Base-by-base conservation (phyloP, 78 protist genomes). In the Isochrysis galbana region DNA sequence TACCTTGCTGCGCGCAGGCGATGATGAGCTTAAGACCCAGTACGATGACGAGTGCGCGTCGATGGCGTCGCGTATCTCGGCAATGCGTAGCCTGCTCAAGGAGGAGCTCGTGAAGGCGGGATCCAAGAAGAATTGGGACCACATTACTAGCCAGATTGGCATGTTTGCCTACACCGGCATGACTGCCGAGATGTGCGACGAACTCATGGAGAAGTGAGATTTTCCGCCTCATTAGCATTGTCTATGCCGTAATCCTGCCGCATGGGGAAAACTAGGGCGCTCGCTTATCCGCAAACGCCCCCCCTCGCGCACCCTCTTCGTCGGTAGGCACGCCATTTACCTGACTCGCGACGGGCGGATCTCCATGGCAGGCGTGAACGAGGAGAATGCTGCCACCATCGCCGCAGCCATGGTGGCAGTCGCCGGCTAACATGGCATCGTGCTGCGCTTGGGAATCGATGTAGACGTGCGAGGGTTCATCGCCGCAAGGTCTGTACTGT, bases 111-210 rank as follows among this genome's bases (percentile, higher is more conserved):
- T 4, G 48, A 7, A 1, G 42, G 54, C 34, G 48, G 67, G 88
- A 23, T 48, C 89, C 26, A 3, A 3, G 36, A 0, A 77, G 51
- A 70, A 74, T 84, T 99, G 99, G 99, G 1, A n/a, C 44, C 99
- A 98, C 96, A 96, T 99, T 45, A 91, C 95, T 54, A 69, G 93
- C 46, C 99, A 99, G 96, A 96, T 95, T 48, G 99, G 99, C 89
- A 99, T 99, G 99, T 99, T 99, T 93, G 94, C 96, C 90, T 99
- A 48, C 97, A 93, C 99, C 2, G 99, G 99, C 90, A 0, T 93
- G 25, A 91, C 87, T 26, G n/a, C 67, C 38, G 84, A 25, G 3
- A 7, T 2, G 51, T 51, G 45, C 21, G 47, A 1, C 46, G 26
- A 5, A 17, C 48, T 98, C 70, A 87, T 26, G 46, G 61, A 77